These are phyloP conservation scores for Ceratocystis albifundus DNA, from an alignment of 2,329 filamentous ascomycete genomes.

Conservation along the genomic window DNA sequence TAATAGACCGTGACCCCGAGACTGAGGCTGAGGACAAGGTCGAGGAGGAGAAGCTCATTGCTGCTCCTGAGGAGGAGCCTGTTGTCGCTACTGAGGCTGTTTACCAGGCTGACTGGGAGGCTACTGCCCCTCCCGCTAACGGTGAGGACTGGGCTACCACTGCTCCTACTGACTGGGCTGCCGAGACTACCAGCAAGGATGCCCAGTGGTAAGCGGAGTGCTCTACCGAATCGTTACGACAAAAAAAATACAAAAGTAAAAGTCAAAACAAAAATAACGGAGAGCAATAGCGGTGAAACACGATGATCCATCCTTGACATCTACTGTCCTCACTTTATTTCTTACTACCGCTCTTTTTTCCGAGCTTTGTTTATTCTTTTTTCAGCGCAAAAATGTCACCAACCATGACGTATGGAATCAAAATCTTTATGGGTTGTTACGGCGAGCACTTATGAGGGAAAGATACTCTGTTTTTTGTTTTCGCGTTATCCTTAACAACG, in stretches of 20 bases:
- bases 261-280: slow-evolving; percentile 24
- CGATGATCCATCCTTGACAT: slow-evolving; percentile 21
- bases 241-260: slow-evolving; percentile 24
- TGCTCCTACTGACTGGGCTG: slow-evolving; percentile 61
- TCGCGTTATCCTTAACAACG: slow-evolving; percentile 24
- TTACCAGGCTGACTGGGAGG: slow-evolving; percentile 79
- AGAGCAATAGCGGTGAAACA: slow-evolving; percentile 22
- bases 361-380: slow-evolving; percentile 16
- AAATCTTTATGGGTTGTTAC: slow-evolving; percentile 36
- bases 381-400: slow-evolving; percentile 18
- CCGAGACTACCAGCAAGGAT: slow-evolving; percentile 44
- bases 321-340: slow-evolving; percentile 12
- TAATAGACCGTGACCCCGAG: slow-evolving; percentile 85
- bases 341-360: slow-evolving; percentile 15
- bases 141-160: slow-evolving; percentile 55
- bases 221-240: slow-evolving; percentile 22
- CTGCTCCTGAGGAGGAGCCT: slow-evolving; percentile 68
- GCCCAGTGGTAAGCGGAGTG: slow-evolving; percentile 39
- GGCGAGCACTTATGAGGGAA: slow-evolving; percentile 96
- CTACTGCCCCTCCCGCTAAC: slow-evolving; percentile 52
- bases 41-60: slow-evolving; percentile 74
- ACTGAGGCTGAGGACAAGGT: slow-evolving; percentile 98
- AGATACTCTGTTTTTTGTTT: slow-evolving; percentile 60
- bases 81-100: slow-evolving; percentile 61
- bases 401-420: slow-evolving; percentile 25